A percentile compares a stretch with the other conserved stretches of the same genome.
Conservation (phyloP, 768 basidiomycete species). For the Kondoa malvinella region DNA sequence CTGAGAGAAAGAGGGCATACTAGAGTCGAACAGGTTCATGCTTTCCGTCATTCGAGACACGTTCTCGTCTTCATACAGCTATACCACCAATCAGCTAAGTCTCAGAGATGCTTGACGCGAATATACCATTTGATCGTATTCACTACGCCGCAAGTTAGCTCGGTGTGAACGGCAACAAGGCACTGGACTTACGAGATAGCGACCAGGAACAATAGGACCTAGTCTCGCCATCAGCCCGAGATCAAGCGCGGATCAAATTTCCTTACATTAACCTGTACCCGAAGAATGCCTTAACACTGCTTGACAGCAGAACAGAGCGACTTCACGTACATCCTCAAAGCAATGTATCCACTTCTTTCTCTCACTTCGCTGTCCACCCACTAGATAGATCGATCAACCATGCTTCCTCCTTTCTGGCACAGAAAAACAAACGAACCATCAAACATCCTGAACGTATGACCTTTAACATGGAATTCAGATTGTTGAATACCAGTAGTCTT, state of each 20-base stretch:
- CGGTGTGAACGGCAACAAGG: background rate
- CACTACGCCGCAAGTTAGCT: background rate
- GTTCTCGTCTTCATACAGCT: background rate
- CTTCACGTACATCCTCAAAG: too few species aligned
- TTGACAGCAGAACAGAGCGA: slow-evolving; percentile 9
- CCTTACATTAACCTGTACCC: background rate
- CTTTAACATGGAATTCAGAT: slow-evolving; percentile 10
- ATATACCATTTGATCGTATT: background rate
- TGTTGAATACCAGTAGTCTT: slow-evolving; percentile 15
- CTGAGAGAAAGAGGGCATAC: too few species aligned
- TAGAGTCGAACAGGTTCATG: background rate
- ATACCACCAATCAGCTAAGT: too few species aligned
- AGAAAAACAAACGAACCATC: too few species aligned
- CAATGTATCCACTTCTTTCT: slow-evolving; percentile 14
- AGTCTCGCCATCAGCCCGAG: background rate
- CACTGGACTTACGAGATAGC: background rate
- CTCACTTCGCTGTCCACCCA: slow-evolving; percentile 15
- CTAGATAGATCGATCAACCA: background rate
- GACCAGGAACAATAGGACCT: background rate
- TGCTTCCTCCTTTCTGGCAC: too few species aligned
- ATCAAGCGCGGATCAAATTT: background rate
- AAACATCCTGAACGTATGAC: slow-evolving; percentile 9
- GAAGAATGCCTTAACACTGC: background rate
- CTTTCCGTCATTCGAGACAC: background rate
- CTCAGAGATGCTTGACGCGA: too few species aligned